A percentile compares a stretch with the other conserved stretches of the same genome.
phyloP scores from a whole-genome alignment of 2,329 filamentous ascomycete genomes.

The Talaromyces sp. region DNA sequence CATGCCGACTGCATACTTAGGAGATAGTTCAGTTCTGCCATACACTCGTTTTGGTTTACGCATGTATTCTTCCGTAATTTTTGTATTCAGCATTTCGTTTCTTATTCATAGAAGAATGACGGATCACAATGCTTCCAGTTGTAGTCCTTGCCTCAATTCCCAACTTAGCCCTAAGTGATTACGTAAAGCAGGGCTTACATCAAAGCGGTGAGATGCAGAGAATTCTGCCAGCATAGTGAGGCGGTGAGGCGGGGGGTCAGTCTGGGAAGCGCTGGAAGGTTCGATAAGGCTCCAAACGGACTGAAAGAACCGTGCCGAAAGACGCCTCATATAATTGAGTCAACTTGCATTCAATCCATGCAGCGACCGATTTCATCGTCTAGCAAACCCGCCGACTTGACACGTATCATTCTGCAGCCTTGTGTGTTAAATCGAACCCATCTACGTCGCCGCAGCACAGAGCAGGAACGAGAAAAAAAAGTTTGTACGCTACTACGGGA shows the following conservation, averaged over 20 bases:
- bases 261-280: conserved; percentile 40
- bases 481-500: conserved; percentile 9
- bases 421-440: not conserved
- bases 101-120: not conserved
- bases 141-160: not conserved
- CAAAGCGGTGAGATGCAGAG: conserved; percentile 3
- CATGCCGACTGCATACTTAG: conserved; percentile 5
- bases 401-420: not conserved
- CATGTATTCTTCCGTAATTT: conserved; percentile 7
- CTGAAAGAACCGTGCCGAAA: not conserved
- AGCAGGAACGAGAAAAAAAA: conserved; percentile 18
- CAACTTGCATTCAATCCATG: not conserved
- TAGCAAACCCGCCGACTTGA: not conserved
- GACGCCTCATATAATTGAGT: not conserved
- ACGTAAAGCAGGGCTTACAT: not conserved
- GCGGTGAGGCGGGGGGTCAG: conserved; percentile 16
- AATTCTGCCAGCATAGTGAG: conserved; percentile 16
- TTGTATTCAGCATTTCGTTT: not conserved
- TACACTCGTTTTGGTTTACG: conserved; percentile 4
- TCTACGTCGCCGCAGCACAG: conserved; percentile 16
- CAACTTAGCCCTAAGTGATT: not conserved
- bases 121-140: not conserved
- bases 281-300: conserved; percentile 27
- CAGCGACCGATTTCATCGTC: not conserved
- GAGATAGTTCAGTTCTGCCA: not conserved